Conservation (phyloP, 1,284 basidiomycete genomes). For the Moniliella sp. region DNA sequence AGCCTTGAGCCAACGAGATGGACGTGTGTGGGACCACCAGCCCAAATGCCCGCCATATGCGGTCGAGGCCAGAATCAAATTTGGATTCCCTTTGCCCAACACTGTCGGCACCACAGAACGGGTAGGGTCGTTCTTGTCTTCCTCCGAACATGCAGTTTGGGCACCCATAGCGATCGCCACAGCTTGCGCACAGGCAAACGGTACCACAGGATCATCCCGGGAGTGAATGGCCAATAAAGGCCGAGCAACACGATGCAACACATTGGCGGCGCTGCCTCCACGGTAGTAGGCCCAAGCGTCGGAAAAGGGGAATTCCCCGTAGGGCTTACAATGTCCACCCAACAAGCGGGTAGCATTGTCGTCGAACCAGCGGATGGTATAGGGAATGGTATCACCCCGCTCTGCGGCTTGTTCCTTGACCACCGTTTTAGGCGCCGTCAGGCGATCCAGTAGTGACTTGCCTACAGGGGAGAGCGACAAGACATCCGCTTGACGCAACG, state of each 20-base stretch:
- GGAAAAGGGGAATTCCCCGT: conserved; percentile 26
- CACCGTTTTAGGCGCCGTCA: too few species aligned
- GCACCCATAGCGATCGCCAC: conserved; percentile 11
- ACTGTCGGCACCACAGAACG: too few species aligned
- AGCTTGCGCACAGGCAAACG: conserved; percentile 9
- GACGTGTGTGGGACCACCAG: too few species aligned
- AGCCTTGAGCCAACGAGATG: too few species aligned
- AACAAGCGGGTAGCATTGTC: conserved; percentile 48
- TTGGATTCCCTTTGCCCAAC: too few species aligned
- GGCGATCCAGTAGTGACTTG: too few species aligned
- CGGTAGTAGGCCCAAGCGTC: conserved; percentile 60
- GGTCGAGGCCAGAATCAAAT: too few species aligned
- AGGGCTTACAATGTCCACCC: conserved; percentile 44
- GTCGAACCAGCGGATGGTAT: conserved; percentile 36
- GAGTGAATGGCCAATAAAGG: conserved; percentile 59
- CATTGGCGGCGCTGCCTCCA: conserved; percentile 10
- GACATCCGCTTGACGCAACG: conserved; percentile 11
- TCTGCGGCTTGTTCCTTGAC: too few species aligned
- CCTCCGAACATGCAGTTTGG: too few species aligned
- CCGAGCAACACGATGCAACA: conserved; percentile 15
- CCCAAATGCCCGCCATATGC: too few species aligned
- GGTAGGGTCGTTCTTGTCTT: too few species aligned
- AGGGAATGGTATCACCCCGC: neutral
- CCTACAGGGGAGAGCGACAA: conserved; percentile 16
- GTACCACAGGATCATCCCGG: conserved; percentile 68